Conservation (phyloP, 495 filamentous ascomycete genomes). For the Haplographium delicatum region DNA sequence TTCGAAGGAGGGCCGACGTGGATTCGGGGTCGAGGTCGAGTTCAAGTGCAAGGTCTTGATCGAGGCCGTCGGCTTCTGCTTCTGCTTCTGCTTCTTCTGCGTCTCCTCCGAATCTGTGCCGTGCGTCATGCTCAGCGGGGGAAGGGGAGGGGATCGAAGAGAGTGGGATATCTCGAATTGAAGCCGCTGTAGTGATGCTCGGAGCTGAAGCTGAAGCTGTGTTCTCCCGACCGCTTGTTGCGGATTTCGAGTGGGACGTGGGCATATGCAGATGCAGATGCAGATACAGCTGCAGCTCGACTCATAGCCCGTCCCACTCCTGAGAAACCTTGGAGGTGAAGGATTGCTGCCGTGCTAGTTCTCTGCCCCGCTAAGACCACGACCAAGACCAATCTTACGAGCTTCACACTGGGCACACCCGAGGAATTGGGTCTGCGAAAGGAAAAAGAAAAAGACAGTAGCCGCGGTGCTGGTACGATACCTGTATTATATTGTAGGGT, state of each 20-base stretch:
- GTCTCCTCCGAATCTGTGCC: conserved; percentile 11
- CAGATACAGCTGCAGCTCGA: neutral
- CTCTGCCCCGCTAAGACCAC: too few species aligned
- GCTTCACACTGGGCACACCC: too few species aligned
- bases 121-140: conserved; percentile 11
- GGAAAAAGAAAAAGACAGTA: too few species aligned
- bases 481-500: too few species aligned
- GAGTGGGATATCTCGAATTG: conserved; percentile 18
- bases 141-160: conserved; percentile 5
- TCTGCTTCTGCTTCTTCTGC: too few species aligned
- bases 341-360: neutral
- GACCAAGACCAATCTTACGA: too few species aligned
- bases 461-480: too few species aligned
- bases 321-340: neutral
- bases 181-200: neutral
- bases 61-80: too few species aligned
- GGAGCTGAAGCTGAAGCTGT: neutral
- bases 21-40: conserved; percentile 25
- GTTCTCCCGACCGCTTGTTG: neutral
- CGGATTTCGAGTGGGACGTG: neutral
- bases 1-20: conserved; percentile 20
- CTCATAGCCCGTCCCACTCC: neutral
- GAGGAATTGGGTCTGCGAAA: neutral
- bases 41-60: too few species aligned
- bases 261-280: neutral